These are phyloP conservation scores for Elsinoe ampelina DNA, from an alignment of 2,329 filamentous ascomycete genomes.

Conservation along the genomic window DNA sequence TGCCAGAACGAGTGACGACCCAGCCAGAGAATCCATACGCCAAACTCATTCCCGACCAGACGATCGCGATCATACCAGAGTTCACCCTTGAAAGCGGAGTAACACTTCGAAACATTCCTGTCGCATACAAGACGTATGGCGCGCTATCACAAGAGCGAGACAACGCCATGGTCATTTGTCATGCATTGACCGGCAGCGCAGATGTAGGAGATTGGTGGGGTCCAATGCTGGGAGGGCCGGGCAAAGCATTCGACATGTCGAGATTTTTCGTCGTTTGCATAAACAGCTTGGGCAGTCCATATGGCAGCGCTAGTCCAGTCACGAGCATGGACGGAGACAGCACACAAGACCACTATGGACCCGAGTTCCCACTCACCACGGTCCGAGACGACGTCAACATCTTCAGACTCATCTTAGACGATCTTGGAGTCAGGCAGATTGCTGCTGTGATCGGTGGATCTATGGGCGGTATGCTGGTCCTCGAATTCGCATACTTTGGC, in stretches of 20 bases:
- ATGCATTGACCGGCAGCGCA: slow-evolving; percentile 75
- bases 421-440: slow-evolving; percentile 68
- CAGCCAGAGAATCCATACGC: slow-evolving; percentile 92
- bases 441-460: slow-evolving; percentile 75
- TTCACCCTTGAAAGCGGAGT: slow-evolving; percentile 92
- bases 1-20: slow-evolving; percentile 31
- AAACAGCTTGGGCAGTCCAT: slow-evolving; percentile 77
- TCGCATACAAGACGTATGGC: slow-evolving; percentile 57
- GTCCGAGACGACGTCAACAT: slow-evolving; percentile 90
- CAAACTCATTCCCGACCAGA: slow-evolving; percentile 75
- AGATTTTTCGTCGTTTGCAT: slow-evolving; percentile 80
- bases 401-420: slow-evolving; percentile 71
- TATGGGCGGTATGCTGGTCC: slow-evolving; percentile 81
- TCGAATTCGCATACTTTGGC: slow-evolving; percentile 87
- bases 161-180: slow-evolving; percentile 63
- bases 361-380: slow-evolving; percentile 91
- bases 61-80: slow-evolving; percentile 74
- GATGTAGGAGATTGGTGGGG: slow-evolving; percentile 88
- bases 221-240: slow-evolving; percentile 66
- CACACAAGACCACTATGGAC: slow-evolving; percentile 70
- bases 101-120: slow-evolving; percentile 62
- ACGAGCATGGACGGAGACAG: slow-evolving; percentile 78
- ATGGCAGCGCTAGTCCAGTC: slow-evolving; percentile 78
- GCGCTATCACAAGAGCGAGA: slow-evolving; percentile 46
- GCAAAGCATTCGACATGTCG: slow-evolving; percentile 70